These are phyloP conservation scores for Irpex sp. DNA, from an alignment of 1,284 basidiomycete genomes.

Conservation along the genomic window DNA sequence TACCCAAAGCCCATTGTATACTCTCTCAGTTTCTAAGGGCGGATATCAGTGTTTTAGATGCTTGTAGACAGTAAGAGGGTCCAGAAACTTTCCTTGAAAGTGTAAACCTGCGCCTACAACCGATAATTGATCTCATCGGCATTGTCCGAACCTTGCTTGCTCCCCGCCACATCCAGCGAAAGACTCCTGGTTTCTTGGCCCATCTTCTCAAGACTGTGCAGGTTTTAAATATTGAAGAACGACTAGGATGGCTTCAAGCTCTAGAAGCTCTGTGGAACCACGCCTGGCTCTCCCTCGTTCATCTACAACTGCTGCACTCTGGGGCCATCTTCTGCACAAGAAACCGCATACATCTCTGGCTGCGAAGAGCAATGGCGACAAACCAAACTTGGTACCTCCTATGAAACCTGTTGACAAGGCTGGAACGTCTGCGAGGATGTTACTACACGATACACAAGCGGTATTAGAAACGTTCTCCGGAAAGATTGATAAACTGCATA, in stretches of 20 bases:
- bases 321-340: conserved; percentile 38
- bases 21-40: neutral
- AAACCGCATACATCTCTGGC: conserved; percentile 18
- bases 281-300: neutral
- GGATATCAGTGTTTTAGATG: neutral
- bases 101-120: neutral
- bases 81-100: neutral
- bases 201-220: neutral
- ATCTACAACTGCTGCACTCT: conserved; percentile 27
- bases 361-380: neutral
- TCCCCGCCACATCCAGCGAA: neutral
- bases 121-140: conserved; percentile 1
- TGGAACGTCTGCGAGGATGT: conserved; percentile 71
- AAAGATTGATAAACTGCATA: conserved; percentile 47
- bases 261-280: neutral
- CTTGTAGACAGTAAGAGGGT: neutral
- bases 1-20: conserved; percentile 25
- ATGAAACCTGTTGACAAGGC: conserved; percentile 67
- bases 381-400: conserved; percentile 31
- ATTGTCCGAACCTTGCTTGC: conserved; percentile 1
- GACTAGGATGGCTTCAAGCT: neutral
- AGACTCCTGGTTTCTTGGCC: neutral
- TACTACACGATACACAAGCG: conserved; percentile 74
- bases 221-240: neutral
- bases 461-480: conserved; percentile 69